Conservation (phyloP, 768 basidiomycete genomes). For the Xanthoconium purpureum region DNA sequence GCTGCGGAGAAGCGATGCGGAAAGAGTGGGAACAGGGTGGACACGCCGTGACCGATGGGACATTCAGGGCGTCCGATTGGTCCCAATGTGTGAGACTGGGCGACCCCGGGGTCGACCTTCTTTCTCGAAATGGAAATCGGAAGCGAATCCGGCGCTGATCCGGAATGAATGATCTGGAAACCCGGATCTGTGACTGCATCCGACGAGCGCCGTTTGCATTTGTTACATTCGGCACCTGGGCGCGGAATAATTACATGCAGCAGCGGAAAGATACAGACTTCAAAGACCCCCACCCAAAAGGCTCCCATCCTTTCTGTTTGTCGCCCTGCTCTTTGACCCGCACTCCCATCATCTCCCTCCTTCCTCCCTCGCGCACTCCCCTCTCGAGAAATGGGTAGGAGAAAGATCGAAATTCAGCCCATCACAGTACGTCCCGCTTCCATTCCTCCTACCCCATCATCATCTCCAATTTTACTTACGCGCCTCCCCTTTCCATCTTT, state of each 20-base stretch:
- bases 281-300: constrained; percentile 33
- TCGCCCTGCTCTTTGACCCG: constrained; percentile 16
- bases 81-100: not conserved
- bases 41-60: no score
- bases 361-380: not conserved
- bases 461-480: constrained; percentile 32
- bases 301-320: constrained; percentile 29
- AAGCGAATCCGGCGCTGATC: constrained; percentile 30
- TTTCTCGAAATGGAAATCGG: not conserved
- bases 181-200: constrained; percentile 30
- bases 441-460: constrained; percentile 8
- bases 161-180: constrained; percentile 21
- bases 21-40: constrained; percentile 16
- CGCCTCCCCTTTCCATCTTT: constrained; percentile 30
- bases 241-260: constrained; percentile 38
- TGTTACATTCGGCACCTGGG: constrained; percentile 38
- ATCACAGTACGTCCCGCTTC: constrained; percentile 57
- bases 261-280: constrained; percentile 35
- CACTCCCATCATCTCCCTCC: constrained; percentile 22
- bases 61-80: not conserved
- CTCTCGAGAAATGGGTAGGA: constrained; percentile 54
- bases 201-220: constrained; percentile 36
- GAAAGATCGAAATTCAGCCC: constrained; percentile 82
- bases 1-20: constrained; percentile 26
- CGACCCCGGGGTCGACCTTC: not conserved